Evolutionary conservation across 331 rosid genomes (phyloP), one percentile per base, ranked within the genome.

Genomic region (Telfairia occidentalis): DNA sequence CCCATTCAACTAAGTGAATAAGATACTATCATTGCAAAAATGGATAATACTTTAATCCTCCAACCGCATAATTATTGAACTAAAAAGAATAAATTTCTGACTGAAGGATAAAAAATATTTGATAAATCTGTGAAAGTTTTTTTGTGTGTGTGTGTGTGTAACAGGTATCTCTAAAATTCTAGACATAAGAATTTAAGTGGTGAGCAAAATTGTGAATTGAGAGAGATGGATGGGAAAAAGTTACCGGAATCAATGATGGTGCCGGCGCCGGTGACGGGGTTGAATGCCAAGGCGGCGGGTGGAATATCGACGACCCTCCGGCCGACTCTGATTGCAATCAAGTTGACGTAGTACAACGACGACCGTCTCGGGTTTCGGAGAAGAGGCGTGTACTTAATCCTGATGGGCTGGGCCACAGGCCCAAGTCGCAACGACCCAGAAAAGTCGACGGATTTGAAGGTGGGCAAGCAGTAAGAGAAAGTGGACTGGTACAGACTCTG

Each of bases 401-500:
- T 84, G 29, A 19, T 82, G 81, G 99, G 97, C 86, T 95, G 99
- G 32, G 87, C 87, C 26, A 76, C 63, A 7, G 98, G 96, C 71
- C 99, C 99, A 67, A 95, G 97, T 70, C 90, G 89, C 75, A 95
- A 46, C 0, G 99, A 90, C 12, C 99, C 99, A 15, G 88, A 85
- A 67, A 88, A 95, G 72, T 89, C 87, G 4, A 43, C 66, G n/a
- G 99, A 60, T 70, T 95, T 92, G 82, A 87, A 90, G 79, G 96
- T 85, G 11, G 99, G 99, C 59, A 95, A 81, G 78, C 99, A 95
- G 74, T 95, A 95, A 2, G 99, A 95, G 77, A 95, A 95, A n/a
- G 96, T 95, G 24, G 96, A 92, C 5, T 77, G 28, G 82, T 92
- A 95, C 5, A 95, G 83, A 11, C 82, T 78, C 48, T 95, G 89